Evolutionary conservation across 1,139 yeast species (phyloP).

Genomic region (Geotrichum phurueaensis): DNA sequence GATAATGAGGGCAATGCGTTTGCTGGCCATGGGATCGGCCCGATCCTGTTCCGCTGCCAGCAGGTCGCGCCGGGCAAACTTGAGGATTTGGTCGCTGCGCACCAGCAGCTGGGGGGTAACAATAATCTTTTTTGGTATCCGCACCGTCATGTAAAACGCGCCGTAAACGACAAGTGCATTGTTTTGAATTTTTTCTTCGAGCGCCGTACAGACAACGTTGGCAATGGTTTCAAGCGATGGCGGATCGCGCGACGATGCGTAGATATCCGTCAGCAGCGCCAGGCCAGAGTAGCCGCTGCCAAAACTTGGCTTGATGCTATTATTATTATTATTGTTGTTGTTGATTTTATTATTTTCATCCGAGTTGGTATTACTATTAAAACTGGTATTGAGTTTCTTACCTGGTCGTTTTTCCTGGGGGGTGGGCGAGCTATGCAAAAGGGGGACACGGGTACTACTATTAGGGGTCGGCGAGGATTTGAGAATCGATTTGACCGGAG

Average conservation of each 20-base stretch:
- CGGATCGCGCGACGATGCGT: constrained; percentile 3
- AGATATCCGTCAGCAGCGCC: constrained; percentile 5
- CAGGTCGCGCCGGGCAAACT: constrained; percentile 12
- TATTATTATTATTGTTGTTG: background rate
- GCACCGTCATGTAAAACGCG: constrained; percentile 11
- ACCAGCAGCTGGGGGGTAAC: background rate
- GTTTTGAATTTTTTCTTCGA: background rate
- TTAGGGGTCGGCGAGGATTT: background rate
- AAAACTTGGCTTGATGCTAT: background rate
- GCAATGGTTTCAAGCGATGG: background rate
- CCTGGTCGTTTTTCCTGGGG: background rate
- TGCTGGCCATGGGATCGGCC: constrained; percentile 2
- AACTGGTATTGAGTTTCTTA: background rate
- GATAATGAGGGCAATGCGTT: constrained; percentile 20
- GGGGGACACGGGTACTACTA: background rate
- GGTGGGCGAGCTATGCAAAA: background rate
- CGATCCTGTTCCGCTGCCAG: constrained; percentile 4
- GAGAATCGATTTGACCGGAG: constrained; percentile 6
- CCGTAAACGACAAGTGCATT: constrained; percentile 5
- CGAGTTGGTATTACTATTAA: background rate
- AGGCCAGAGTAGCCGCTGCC: background rate
- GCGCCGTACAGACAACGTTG: background rate
- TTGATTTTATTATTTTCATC: no score
- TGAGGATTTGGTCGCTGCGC: constrained; percentile 2
- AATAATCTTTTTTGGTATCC: background rate